Percentiles rank a stretch among this genome's conserved stretches.
Evolutionary conservation across 495 filamentous ascomycete genomes (phyloP).

Genomic region (Letharia lupina): DNA sequence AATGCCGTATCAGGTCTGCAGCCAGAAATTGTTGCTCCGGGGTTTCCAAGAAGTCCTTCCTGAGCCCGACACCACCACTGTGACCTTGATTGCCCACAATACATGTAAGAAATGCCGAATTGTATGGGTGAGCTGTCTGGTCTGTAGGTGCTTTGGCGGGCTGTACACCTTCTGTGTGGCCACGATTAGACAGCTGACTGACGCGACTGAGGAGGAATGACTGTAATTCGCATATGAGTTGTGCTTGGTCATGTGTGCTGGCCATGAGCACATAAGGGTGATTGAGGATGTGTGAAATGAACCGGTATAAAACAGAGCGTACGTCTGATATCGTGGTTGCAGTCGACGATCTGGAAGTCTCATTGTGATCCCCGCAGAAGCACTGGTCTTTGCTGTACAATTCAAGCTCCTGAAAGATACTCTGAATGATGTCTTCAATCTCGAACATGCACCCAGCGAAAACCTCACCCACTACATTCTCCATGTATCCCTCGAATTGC

Average conservation of each 20-base stretch:
- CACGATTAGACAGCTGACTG: slow-evolving; percentile 4
- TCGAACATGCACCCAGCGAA: slow-evolving; percentile 23
- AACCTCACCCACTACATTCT: slow-evolving; percentile 21
- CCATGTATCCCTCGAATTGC: slow-evolving; percentile 37
- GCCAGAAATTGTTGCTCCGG: slow-evolving; percentile 22
- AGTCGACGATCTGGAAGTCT: slow-evolving; percentile 9
- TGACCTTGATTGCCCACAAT: slow-evolving; percentile 14
- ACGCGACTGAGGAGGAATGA: slow-evolving; percentile 17
- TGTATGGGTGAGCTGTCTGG: slow-evolving; percentile 17
- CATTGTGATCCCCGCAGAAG: slow-evolving; percentile 9
- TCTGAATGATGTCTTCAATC: slow-evolving; percentile 19
- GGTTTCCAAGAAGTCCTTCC: slow-evolving; percentile 18
- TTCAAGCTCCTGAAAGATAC: slow-evolving; percentile 20
- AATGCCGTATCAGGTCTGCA: slow-evolving; percentile 20
- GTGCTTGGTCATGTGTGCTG: slow-evolving; percentile 15
- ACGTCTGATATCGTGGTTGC: slow-evolving; percentile 12
- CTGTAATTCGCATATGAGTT: slow-evolving; percentile 14
- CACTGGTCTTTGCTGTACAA: slow-evolving; percentile 12
- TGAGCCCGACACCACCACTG: not conserved
- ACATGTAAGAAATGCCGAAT: slow-evolving; percentile 17
- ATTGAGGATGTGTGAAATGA: slow-evolving; percentile 18
- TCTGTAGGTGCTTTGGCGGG: slow-evolving; percentile 10
- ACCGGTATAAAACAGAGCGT: slow-evolving; percentile 17
- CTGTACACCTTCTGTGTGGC: not conserved
- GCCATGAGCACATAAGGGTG: slow-evolving; percentile 20